Evolutionary conservation across 1,139 yeast genomes (phyloP).

Genomic region (Yamadazyma trypodendri): DNA sequence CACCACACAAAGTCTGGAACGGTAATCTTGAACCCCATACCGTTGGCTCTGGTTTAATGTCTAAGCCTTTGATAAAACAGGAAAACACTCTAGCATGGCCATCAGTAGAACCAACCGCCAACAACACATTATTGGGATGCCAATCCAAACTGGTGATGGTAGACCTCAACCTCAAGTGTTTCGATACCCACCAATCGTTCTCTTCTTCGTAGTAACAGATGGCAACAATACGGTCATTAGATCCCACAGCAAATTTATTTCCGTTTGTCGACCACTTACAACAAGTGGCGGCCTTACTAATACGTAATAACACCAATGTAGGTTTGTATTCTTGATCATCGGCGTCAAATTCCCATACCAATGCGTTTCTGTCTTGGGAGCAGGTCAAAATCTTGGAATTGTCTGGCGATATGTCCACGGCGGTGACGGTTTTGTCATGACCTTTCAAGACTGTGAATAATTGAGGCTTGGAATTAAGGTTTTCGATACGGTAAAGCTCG

Average conservation of each 20-base stretch:
- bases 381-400: slow-evolving; percentile 89
- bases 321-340: slow-evolving; percentile 64
- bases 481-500: slow-evolving; percentile 64
- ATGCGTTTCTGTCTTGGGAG: slow-evolving; percentile 96
- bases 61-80: slow-evolving; percentile 89
- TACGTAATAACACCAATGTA: slow-evolving; percentile 86
- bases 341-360: slow-evolving; percentile 81
- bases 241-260: slow-evolving; percentile 92
- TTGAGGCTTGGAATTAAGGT: slow-evolving; percentile 37
- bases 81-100: slow-evolving; percentile 94
- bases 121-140: slow-evolving; percentile 91
- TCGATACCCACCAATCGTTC: slow-evolving; percentile 99
- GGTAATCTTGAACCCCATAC: slow-evolving; percentile 96
- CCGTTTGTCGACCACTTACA: slow-evolving; percentile 96
- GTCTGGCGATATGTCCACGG: slow-evolving; percentile 86
- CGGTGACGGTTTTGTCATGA: slow-evolving; percentile 94
- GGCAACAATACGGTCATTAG: slow-evolving; percentile 91
- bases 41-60: slow-evolving; percentile 74
- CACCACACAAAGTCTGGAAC: slow-evolving; percentile 90
- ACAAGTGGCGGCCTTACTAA: slow-evolving; percentile 90
- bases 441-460: slow-evolving; percentile 66
- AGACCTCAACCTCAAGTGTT: slow-evolving; percentile 88
- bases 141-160: slow-evolving; percentile 84
- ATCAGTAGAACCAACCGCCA: slow-evolving; percentile 92
- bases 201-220: slow-evolving; percentile 94